Percentiles rank a stretch among this genome's conserved stretches.
These are phyloP conservation scores for Tetrahymena borealis DNA, from an alignment of 73 alveolate genomes.

Conservation along the genomic window DNA sequence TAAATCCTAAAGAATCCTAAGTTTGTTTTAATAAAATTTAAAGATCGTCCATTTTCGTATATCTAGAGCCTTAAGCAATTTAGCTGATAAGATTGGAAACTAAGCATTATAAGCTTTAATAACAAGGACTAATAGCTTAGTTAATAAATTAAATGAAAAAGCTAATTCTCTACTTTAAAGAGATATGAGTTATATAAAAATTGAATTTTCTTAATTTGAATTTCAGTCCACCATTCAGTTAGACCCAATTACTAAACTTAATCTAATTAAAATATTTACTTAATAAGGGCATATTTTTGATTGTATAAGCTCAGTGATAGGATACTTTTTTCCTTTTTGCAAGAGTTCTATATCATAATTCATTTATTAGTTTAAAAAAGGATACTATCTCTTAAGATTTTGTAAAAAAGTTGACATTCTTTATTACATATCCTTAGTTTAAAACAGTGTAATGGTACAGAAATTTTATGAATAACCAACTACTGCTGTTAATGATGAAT, in stretches of 20 bases:
- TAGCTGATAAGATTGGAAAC: background rate
- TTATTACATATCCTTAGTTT: background rate
- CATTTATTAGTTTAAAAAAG: background rate
- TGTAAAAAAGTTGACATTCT: background rate
- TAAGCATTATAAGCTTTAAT: background rate
- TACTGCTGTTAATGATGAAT: background rate
- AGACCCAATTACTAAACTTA: background rate
- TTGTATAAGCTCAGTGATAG: background rate
- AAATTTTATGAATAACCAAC: background rate
- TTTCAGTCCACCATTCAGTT: background rate
- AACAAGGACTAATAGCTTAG: background rate
- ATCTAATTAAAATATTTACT: background rate
- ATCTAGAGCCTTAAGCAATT: background rate
- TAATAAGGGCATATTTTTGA: background rate
- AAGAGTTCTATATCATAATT: background rate
- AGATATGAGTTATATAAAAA: background rate
- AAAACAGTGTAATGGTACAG: background rate
- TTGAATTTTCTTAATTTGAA: background rate
- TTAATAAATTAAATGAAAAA: background rate
- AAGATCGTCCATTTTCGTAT: background rate
- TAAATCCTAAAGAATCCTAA: background rate
- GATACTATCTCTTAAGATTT: background rate
- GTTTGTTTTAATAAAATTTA: background rate
- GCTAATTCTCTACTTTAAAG: background rate
- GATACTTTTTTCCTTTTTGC: background rate